A percentile compares a stretch with the other conserved stretches of the same genome.
These are phyloP conservation scores for Colletotrichum sp. DNA, from an alignment of 2,329 filamentous ascomycete genomes.

Conservation along the genomic window DNA sequence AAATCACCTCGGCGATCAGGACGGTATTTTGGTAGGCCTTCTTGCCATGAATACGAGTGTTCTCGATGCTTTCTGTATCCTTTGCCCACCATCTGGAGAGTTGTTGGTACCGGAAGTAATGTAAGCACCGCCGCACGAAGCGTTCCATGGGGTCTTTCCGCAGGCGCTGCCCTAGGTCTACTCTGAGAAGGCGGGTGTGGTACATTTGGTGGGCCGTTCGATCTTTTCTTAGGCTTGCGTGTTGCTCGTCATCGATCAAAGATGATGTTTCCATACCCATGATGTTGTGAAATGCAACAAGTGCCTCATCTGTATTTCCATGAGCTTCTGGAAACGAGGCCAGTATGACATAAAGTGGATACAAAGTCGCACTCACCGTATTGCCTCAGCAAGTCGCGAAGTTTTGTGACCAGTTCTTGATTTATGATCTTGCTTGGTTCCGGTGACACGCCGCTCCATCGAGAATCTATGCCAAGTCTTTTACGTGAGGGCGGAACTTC, in stretches of 20 bases:
- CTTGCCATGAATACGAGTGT: background rate
- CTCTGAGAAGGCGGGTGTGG: background rate
- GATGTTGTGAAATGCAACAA: background rate
- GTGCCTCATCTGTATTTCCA: background rate
- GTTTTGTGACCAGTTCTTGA: background rate
- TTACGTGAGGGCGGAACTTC: background rate
- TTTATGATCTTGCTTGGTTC: background rate
- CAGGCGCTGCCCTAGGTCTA: background rate
- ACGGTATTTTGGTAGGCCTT: background rate
- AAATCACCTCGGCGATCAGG: background rate
- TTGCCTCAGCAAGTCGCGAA: background rate
- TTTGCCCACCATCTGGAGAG: background rate
- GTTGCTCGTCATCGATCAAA: background rate
- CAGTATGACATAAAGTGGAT: accelerated
- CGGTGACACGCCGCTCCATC: background rate
- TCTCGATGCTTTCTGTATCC: background rate
- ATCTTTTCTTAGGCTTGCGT: background rate
- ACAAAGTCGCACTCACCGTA: background rate
- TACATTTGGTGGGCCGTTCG: background rate
- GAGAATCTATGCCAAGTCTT: background rate
- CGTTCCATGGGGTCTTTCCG: background rate
- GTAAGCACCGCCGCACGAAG: background rate
- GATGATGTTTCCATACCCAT: background rate
- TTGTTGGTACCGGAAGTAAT: background rate
- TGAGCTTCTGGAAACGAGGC: background rate